phyloP scores from a whole-genome alignment of 177 flowering plant species.

The Vitis hybrid region DNA sequence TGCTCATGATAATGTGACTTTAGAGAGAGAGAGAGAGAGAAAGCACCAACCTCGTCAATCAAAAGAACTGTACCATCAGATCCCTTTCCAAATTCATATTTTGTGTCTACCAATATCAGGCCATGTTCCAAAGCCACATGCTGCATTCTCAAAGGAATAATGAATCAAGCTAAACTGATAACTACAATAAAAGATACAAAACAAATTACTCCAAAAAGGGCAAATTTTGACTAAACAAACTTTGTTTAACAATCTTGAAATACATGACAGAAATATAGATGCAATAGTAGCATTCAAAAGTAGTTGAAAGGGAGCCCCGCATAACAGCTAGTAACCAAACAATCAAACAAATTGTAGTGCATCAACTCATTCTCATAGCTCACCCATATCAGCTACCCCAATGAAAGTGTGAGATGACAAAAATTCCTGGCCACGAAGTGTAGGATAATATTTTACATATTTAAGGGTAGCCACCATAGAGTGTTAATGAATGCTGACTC shows the following conservation, averaged over 20 bases:
- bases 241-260: not conserved
- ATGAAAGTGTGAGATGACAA: too few species aligned
- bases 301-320: too few species aligned
- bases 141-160: conserved; percentile 41
- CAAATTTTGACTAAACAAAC: not conserved
- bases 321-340: too few species aligned
- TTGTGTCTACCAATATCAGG: conserved; percentile 85
- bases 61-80: conserved; percentile 76
- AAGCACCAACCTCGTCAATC: conserved; percentile 77
- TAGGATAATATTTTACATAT: too few species aligned
- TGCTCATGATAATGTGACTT: not conserved
- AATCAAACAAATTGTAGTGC: too few species aligned
- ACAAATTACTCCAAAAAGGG: not conserved
- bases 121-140: conserved; percentile 81
- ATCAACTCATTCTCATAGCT: too few species aligned
- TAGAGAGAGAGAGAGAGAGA: conserved; percentile 1
- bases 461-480: too few species aligned
- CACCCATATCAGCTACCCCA: too few species aligned
- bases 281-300: too few species aligned
- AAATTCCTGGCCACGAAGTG: too few species aligned
- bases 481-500: too few species aligned
- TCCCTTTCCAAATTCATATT: conserved; percentile 95
- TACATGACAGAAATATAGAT: too few species aligned
- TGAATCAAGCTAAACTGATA: not conserved
- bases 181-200: not conserved